These are phyloP conservation scores for Colletotrichum liriopes DNA, from an alignment of 2,329 filamentous ascomycete genomes.

Conservation along the genomic window DNA sequence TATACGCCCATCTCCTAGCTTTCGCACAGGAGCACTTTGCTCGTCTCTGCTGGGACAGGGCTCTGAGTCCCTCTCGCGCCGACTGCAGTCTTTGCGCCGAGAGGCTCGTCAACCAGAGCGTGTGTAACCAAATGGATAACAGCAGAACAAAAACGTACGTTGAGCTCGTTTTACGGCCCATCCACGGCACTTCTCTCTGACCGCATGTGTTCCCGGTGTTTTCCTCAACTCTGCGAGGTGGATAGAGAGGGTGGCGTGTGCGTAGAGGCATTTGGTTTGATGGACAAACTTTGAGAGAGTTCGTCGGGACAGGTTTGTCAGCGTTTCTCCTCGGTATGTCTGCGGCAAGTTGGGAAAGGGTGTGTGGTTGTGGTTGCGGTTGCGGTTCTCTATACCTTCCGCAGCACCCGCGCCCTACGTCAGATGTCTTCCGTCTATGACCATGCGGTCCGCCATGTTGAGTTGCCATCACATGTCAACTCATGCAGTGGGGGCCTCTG, in stretches of 20 bases:
- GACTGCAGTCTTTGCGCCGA: background rate
- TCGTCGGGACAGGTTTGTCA: constrained; percentile 34
- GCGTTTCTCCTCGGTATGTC: constrained; percentile 39
- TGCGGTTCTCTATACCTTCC: constrained; percentile 23
- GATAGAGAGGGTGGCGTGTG: constrained; percentile 6
- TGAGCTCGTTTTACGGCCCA: background rate
- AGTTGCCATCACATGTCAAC: constrained; percentile 34
- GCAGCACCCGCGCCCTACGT: constrained; percentile 6
- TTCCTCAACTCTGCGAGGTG: background rate
- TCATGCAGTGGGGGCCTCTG: background rate
- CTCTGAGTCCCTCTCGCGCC: background rate
- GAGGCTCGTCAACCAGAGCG: background rate
- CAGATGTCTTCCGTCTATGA: background rate
- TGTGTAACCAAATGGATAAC: background rate
- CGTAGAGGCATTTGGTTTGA: background rate
- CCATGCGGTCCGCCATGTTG: background rate
- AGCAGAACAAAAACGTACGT: background rate
- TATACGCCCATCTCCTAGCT: background rate
- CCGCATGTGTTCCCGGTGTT: background rate
- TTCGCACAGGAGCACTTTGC: constrained; percentile 4
- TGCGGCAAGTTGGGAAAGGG: constrained; percentile 21
- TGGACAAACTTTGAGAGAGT: constrained; percentile 20
- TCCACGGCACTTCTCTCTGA: background rate
- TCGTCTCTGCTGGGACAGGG: background rate
- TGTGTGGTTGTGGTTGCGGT: constrained; percentile 1